Evolutionary conservation across 2,329 filamentous ascomycete species (phyloP), one percentile per base, ranked within the genome.

Genomic region (Claviceps spartinae): DNA sequence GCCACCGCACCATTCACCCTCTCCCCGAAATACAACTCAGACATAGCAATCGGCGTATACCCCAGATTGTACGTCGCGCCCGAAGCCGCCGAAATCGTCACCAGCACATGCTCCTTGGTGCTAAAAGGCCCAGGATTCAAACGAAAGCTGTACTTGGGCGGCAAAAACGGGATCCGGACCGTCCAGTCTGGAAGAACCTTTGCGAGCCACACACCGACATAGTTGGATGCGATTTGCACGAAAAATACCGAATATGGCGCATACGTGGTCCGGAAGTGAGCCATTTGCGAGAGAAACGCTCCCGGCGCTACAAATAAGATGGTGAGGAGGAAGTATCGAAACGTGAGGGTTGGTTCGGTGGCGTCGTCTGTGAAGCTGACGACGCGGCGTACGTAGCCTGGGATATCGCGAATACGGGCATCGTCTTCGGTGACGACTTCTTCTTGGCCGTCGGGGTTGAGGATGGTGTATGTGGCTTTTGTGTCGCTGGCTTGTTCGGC

Each of bases 231-330:
- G 48, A 80, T 77, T 57, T 79, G 76, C 36, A 82, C 78, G 55
- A 82, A 82, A 61, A 81, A 81, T 47, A 82, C 72, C 0, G 77
- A 79, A 59, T 81, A 82, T 0, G 74, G 73, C 1, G 76, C 75
- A 44, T 71, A 72, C 0, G 78, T 81, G 1, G 78, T 81, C 45
- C 78, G 71, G 58, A 72, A 82, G 48, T 72, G 69, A 54, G 72
- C 73, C 70, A 80, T 74, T 58, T 77, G 73, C 5, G 74, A 77
- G 2, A 82, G 60, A 56, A 81, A 77, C 2, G 78, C 78, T 2
- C 78, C 78, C 0, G 78, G 77, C 1, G 73, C 68, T 45, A 80
- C 72, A 57, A 81, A 80, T 18, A 81, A 54, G 51, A 77, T 61
- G 5, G 73, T 70, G 24, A 81, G 65, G 24, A 81, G 49, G 58